These are phyloP conservation scores for Artemisia argyi DNA, from an alignment of 129 eudicot genomes.

Conservation along the genomic window DNA sequence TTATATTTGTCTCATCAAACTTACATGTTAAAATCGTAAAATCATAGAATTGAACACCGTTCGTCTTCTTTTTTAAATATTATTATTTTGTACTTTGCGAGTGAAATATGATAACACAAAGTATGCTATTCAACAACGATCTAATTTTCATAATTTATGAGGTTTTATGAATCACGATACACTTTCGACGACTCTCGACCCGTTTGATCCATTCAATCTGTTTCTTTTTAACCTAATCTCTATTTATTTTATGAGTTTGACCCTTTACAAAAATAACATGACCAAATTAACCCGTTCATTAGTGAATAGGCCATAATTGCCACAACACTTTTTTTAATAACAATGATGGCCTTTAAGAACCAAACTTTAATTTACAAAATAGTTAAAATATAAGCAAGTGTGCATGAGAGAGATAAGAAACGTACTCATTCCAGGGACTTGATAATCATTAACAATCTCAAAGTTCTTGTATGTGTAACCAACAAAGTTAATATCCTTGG, in stretches of 20 bases:
- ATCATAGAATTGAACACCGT: too few species aligned
- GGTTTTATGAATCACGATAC: too few species aligned
- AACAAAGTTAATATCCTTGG: constrained; percentile 82
- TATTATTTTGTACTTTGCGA: too few species aligned
- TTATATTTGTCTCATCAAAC: background rate
- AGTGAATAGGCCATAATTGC: too few species aligned
- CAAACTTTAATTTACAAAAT: background rate
- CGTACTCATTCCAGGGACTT: constrained; percentile 96
- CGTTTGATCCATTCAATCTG: too few species aligned
- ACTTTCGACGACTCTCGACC: too few species aligned
- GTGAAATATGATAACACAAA: too few species aligned
- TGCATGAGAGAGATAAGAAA: constrained; percentile 13
- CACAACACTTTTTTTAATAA: background rate
- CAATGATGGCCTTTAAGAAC: constrained; percentile 5
- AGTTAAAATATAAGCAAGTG: background rate
- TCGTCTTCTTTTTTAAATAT: too few species aligned
- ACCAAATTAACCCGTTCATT: background rate
- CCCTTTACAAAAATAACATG: background rate
- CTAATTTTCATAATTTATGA: too few species aligned
- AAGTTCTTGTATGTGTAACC: constrained; percentile 90
- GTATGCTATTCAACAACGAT: too few species aligned
- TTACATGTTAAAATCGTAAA: background rate
- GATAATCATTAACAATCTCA: constrained; percentile 93
- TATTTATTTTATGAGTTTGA: too few species aligned
- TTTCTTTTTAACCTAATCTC: background rate